Evolutionary conservation across 2,329 filamentous ascomycete species (phyloP).

Genomic region (Meredithiella fracta): DNA sequence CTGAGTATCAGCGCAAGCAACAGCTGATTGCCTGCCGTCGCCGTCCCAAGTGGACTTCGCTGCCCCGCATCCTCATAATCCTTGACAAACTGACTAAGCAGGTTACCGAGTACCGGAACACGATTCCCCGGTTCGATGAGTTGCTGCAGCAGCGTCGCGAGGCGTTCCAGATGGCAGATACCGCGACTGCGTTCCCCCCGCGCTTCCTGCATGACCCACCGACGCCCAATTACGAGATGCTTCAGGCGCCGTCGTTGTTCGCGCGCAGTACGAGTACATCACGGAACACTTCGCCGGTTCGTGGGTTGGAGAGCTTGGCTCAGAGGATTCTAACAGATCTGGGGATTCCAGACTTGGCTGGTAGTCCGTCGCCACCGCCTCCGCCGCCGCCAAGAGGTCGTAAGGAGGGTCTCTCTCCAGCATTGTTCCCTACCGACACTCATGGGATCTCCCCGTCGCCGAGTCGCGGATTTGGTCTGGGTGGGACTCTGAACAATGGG

Average conservation of each 20-base stretch:
- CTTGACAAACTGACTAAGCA: slow-evolving; percentile 46
- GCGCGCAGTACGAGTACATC: slow-evolving; percentile 27
- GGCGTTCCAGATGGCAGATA: slow-evolving; percentile 44
- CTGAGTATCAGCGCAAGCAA: slow-evolving; percentile 23
- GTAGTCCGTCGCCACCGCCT: slow-evolving; percentile 16
- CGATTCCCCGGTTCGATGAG: slow-evolving; percentile 56
- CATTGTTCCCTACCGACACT: slow-evolving; percentile 6
- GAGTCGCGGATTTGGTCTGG: not conserved
- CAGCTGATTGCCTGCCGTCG: slow-evolving; percentile 27
- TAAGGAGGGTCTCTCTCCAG: slow-evolving; percentile 24
- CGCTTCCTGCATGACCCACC: slow-evolving; percentile 14
- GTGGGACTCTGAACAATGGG: not conserved
- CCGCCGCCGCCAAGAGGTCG: slow-evolving; percentile 28
- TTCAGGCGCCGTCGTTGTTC: slow-evolving; percentile 14
- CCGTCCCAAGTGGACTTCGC: slow-evolving; percentile 36
- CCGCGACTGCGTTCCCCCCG: slow-evolving; percentile 25
- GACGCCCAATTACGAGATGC: slow-evolving; percentile 15
- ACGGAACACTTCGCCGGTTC: slow-evolving; percentile 31
- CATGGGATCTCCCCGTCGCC: slow-evolving; percentile 5
- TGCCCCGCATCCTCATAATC: slow-evolving; percentile 38
- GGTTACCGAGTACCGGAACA: slow-evolving; percentile 42
- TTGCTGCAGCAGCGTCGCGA: slow-evolving; percentile 49
- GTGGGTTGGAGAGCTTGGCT: slow-evolving; percentile 43
- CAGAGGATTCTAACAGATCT: slow-evolving; percentile 46
- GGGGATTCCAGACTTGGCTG: slow-evolving; percentile 28